Base-by-base conservation (phyloP, 148 eudicot genomes). In the Oxyria digyna region DNA sequence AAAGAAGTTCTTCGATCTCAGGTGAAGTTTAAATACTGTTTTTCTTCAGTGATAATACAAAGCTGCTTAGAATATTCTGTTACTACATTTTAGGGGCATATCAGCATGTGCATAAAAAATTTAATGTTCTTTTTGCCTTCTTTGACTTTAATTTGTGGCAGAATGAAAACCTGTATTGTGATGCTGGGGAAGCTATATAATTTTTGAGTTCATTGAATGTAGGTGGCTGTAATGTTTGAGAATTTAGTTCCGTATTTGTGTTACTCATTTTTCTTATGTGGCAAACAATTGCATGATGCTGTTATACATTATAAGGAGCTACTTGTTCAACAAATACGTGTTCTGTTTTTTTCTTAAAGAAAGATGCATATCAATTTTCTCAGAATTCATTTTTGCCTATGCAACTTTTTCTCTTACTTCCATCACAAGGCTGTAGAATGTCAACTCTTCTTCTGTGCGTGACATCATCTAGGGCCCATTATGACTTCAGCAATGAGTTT, bases 1-100 rank as follows among this genome's bases (percentile, higher is more conserved):
- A 90, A 94, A 77, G 98, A 94, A 85, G 97, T 90, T 73, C 98
- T 94, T 81, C 85, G 98, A 68, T 94, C 98, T 57, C 97, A 94
- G 97, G 97, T 90, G 74, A 73, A 41, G 0, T 23, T 68, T 59
- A 10, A 59, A 59, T 59, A 15, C 14, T 31, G 3, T 59, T 27
- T 27, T 38, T 59, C 9, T 59, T 14, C 35, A 31, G 9, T 59
- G 65, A 31, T 7, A 29, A 59, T 27, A 31, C 31, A n/a, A n/a
- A n/a, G 14, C 10, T 27, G 37, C 20, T 59, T 15, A 55, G 63
- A 14, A 49, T 18, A 17, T 52, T 18, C 9, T 26, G 33, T 13
- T 32, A 33, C 64, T 57, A 10, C 29, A 57, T 37, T 57, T 52
- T 26, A n/a, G 18, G 8, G 37, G 64, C 64, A 57, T 57, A 6